A percentile compares a stretch with the other conserved stretches of the same genome.
Conservation (phyloP, 176 grass and related monocot genomes). For the Aegilops speltoides region DNA sequence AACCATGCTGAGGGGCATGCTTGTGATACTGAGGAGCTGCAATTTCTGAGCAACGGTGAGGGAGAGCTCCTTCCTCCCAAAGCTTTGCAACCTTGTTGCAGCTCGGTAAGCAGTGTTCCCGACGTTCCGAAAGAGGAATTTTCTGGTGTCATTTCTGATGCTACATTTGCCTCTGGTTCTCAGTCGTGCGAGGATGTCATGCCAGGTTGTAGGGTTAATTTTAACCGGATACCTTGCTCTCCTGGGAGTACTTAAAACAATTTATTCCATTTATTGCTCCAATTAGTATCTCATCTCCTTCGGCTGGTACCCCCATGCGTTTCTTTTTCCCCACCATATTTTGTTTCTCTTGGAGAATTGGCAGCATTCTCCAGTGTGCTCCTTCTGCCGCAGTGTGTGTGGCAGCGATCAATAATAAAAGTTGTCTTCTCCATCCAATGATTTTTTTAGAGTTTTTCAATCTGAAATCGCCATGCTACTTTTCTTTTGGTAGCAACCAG, state of each 20-base stretch:
- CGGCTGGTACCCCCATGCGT: not conserved
- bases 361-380: slow-evolving; percentile 5
- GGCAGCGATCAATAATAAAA: slow-evolving; percentile 4
- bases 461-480: not conserved
- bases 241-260: slow-evolving; percentile 42
- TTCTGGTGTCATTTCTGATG: slow-evolving; percentile 18
- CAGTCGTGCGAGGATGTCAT: slow-evolving; percentile 26
- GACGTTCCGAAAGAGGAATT: not conserved
- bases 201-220: slow-evolving; percentile 35
- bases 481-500: not conserved
- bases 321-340: not conserved
- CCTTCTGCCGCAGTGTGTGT: not conserved
- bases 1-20: not conserved
- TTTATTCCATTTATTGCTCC: slow-evolving; percentile 27
- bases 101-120: not conserved
- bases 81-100: not conserved
- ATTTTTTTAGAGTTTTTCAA: not conserved
- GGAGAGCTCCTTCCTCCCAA: not conserved
- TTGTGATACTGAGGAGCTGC: not conserved
- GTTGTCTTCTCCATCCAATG: not conserved
- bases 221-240: slow-evolving; percentile 45
- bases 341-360: not conserved
- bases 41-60: not conserved
- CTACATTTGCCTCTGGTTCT: slow-evolving; percentile 22
- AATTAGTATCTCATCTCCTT: slow-evolving; percentile 2